Percentiles rank a stretch among this genome's conserved stretches.
Evolutionary conservation across 2,329 filamentous ascomycete genomes (phyloP).

Genomic region (Hymenoscyphus fructigenus): DNA sequence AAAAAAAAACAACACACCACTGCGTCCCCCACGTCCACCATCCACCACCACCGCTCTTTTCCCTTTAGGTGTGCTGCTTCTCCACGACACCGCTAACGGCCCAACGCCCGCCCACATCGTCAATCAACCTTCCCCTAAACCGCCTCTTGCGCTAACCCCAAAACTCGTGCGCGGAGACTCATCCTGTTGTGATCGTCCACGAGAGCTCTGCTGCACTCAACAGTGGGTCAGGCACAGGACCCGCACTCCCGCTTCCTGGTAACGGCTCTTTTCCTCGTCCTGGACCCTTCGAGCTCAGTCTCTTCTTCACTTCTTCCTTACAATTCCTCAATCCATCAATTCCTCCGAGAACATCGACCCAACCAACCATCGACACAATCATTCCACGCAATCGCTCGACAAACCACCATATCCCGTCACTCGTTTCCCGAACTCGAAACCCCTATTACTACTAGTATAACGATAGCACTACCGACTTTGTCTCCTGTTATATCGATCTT

Average conservation of each 20-base stretch:
- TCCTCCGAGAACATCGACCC: conserved; percentile 18
- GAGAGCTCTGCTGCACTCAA: conserved; percentile 23
- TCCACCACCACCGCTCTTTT: not conserved
- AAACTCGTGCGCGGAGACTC: conserved; percentile 18
- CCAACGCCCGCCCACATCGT: conserved; percentile 6
- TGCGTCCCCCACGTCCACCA: not conserved
- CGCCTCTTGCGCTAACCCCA: conserved; percentile 23
- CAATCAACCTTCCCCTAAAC: conserved; percentile 19
- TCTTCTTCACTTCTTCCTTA: conserved; percentile 23
- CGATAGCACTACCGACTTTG: not conserved
- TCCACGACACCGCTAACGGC: conserved; percentile 12
- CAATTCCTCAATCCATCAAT: conserved; percentile 22
- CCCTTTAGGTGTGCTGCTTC: conserved; percentile 7
- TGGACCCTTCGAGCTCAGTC: conserved; percentile 19
- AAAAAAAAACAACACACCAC: conserved; percentile 15
- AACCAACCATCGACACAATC: conserved; percentile 17
- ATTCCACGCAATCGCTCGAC: conserved; percentile 8
- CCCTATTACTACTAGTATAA: not conserved
- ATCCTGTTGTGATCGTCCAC: conserved; percentile 34
- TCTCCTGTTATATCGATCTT: conserved; percentile 9
- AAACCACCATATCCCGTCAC: not conserved
- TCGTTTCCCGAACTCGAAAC: not conserved
- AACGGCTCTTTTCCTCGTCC: conserved; percentile 17
- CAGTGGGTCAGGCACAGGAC: conserved; percentile 25
- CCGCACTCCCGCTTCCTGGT: conserved; percentile 34